Base-by-base conservation (phyloP, 2,329 filamentous ascomycete species). In the Epichloe baconii region DNA sequence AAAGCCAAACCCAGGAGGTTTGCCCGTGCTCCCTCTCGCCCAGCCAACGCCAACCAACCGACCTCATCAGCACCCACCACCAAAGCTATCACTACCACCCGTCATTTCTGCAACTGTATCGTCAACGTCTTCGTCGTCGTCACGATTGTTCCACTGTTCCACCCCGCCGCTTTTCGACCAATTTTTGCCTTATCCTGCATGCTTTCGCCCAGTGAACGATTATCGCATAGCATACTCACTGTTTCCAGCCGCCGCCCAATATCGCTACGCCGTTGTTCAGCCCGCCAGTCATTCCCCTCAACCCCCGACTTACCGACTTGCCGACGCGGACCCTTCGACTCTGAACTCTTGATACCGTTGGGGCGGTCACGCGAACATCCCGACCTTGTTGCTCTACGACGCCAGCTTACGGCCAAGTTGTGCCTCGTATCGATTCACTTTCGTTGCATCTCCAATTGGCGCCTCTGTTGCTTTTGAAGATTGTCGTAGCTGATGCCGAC, bases 401-500 rank as follows among this genome's bases (percentile, higher is more conserved):
- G 52, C 56, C 56, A 59, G 50, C 48, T 38, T 35, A 50, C 52
- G 50, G 45, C 48, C 51, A 52, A 44, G 35, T 53, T 43, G 41
- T 53, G 52, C 60, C 56, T 43, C 41, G 14, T 26, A 17, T n/a
- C 42, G 21, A 7, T 31, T 36, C 62, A 48, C 53, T 53, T 14
- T 50, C 52, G 49, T 55, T 49, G 47, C 51, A 41, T 48, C 31
- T 48, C 55, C 62, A 65, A 66, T 66, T 65, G 62, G 55, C 54
- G 55, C 56, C 54, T 49, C 57, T 56, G 55, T 48, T 50, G 42
- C 43, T 52, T 46, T 52, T 47, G 34, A 50, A 47, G 40, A 53
- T 48, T 53, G 49, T 53, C 49, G 46, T 38, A 57, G 65, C 66
- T 68, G 66, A 68, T 68, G 66, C 65, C 64, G 66, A 64, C 62